Conservation (phyloP, 495 filamentous ascomycete genomes). For the Bombardia bombarda region DNA sequence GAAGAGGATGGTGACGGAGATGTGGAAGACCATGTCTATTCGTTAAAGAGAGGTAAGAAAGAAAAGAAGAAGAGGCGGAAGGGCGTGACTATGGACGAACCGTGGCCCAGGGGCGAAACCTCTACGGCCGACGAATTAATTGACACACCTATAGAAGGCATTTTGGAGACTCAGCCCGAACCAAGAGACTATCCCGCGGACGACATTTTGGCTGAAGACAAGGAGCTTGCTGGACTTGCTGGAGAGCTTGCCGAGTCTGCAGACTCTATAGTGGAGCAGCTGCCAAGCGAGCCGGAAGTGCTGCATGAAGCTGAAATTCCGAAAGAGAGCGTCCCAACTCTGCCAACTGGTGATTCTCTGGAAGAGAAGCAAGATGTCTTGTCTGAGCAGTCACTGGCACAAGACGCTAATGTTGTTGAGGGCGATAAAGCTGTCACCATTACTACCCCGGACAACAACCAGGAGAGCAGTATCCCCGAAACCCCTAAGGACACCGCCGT, state of each 20-base stretch:
- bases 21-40: slow-evolving; percentile 6
- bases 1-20: neutral
- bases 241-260: slow-evolving; percentile 11
- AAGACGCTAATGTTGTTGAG: too few species aligned
- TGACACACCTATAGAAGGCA: neutral
- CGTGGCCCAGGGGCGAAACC: slow-evolving; percentile 13
- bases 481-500: too few species aligned
- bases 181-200: neutral
- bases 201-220: neutral
- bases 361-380: neutral
- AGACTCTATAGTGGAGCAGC: neutral
- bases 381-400: neutral
- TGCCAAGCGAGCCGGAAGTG: neutral
- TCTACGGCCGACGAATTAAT: slow-evolving; percentile 6
- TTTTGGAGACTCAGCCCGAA: slow-evolving; percentile 1
- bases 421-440: too few species aligned
- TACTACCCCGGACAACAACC: too few species aligned
- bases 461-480: too few species aligned
- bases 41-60: slow-evolving; percentile 22
- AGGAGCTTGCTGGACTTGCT: neutral
- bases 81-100: slow-evolving; percentile 6
- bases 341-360: too few species aligned
- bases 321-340: neutral
- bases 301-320: neutral
- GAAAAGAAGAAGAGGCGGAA: slow-evolving; percentile 19